These are phyloP conservation scores for Naegleria lovaniensis DNA, from an alignment of 208 protist genomes.

Conservation along the genomic window DNA sequence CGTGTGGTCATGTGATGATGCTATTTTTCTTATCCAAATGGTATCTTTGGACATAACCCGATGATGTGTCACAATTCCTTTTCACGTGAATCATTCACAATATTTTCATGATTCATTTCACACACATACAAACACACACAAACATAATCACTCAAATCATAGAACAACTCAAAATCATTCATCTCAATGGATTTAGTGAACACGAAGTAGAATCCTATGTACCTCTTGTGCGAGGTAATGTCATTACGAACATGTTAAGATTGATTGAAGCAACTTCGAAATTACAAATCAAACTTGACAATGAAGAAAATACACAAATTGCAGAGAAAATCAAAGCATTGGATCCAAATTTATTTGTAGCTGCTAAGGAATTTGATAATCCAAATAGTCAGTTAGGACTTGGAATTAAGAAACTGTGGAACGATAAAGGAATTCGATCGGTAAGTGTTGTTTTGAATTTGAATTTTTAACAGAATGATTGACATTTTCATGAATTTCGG, in stretches of 20 bases:
- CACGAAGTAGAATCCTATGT: background rate
- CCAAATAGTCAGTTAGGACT: slow-evolving; percentile 29
- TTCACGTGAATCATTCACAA: too few relatives aligned
- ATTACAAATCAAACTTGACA: slow-evolving; percentile 3
- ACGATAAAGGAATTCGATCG: slow-evolving; percentile 20
- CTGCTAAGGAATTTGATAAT: background rate
- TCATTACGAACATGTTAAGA: background rate
- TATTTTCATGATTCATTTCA: too few relatives aligned
- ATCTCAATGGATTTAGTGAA: slow-evolving; percentile 21
- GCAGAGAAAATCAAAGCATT: background rate
- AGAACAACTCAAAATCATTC: slow-evolving; percentile 35
- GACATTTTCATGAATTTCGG: too few relatives aligned
- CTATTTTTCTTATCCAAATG: too few relatives aligned
- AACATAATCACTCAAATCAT: background rate
- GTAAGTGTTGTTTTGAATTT: background rate
- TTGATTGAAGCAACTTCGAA: slow-evolving; percentile 24
- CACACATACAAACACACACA: too few relatives aligned
- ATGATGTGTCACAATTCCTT: too few relatives aligned
- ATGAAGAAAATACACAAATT: background rate
- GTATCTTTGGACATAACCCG: too few relatives aligned
- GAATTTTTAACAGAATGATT: too few relatives aligned
- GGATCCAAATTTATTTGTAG: background rate
- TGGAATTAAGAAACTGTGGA: slow-evolving; percentile 23
- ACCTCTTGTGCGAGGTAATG: slow-evolving; percentile 3
- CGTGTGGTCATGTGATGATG: too few relatives aligned